phyloP scores from a whole-genome alignment of 2,329 filamentous ascomycete species.

The Gnomoniopsis smithogilvyi region DNA sequence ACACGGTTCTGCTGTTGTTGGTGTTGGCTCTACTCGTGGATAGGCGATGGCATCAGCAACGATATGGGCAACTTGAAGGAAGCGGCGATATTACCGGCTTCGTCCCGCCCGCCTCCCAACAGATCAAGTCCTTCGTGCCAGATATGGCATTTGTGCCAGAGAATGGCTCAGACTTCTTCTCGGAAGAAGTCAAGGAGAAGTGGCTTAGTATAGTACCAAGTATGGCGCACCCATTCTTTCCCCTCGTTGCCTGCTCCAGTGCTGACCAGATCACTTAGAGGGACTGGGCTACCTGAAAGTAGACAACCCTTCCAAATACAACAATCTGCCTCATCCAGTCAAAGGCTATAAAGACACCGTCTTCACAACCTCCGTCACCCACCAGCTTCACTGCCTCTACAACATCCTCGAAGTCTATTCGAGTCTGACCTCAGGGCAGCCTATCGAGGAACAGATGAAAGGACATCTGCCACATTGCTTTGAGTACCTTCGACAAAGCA shows the following conservation, averaged over 20 bases:
- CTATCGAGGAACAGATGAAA: slow-evolving; percentile 27
- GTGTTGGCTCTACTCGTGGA: slow-evolving; percentile 34
- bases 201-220: slow-evolving; percentile 39
- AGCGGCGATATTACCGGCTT: slow-evolving; percentile 30
- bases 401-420: slow-evolving; percentile 36
- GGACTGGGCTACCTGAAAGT: slow-evolving; percentile 39
- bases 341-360: slow-evolving; percentile 29
- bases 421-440: slow-evolving; percentile 26
- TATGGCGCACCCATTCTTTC: slow-evolving; percentile 19
- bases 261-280: slow-evolving; percentile 19
- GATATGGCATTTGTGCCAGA: slow-evolving; percentile 35
- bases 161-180: slow-evolving; percentile 37
- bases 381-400: slow-evolving; percentile 41
- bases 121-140: slow-evolving; percentile 35
- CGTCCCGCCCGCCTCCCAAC: slow-evolving; percentile 31
- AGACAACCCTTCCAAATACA: slow-evolving; percentile 29
- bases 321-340: slow-evolving; percentile 35
- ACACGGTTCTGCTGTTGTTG: slow-evolving; percentile 31
- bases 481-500: slow-evolving; percentile 32
- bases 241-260: not conserved
- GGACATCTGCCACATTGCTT: slow-evolving; percentile 40
- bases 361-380: slow-evolving; percentile 40
- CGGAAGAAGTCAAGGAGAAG: slow-evolving; percentile 26
- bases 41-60: slow-evolving; percentile 21
- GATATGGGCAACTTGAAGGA: slow-evolving; percentile 27